Percentiles rank a stretch among this genome's conserved stretches.
Conservation (phyloP, 306 rosid genomes). For the Cucurbita maxima region DNA sequence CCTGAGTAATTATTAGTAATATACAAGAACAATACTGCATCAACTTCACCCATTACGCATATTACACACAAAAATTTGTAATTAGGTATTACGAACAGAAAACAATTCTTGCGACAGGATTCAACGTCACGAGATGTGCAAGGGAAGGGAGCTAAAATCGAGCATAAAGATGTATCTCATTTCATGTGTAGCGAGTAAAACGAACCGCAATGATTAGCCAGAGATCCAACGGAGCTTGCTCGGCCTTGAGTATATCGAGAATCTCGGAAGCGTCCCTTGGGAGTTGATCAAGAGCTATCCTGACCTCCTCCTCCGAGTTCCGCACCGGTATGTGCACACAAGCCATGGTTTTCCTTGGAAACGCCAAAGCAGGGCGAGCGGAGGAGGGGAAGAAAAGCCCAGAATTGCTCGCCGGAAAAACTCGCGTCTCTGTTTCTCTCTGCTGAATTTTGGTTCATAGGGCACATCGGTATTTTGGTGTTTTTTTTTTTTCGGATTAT, state of each 20-base stretch:
- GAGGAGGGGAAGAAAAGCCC: neutral
- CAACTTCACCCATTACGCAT: neutral
- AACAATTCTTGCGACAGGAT: neutral
- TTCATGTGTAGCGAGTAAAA: neutral
- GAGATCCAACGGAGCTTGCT: slow-evolving; percentile 97
- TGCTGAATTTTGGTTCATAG: no score
- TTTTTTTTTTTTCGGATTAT: no score
- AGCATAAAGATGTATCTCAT: neutral
- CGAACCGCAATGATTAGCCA: slow-evolving; percentile 94
- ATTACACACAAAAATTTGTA: neutral
- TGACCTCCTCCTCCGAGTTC: slow-evolving; percentile 96
- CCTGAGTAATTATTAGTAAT: neutral
- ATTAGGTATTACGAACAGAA: neutral
- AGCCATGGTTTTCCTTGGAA: slow-evolving; percentile 36
- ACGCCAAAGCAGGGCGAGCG: neutral
- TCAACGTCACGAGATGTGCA: neutral
- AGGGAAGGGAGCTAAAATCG: neutral
- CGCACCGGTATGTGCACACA: slow-evolving; percentile 90
- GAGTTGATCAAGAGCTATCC: slow-evolving; percentile 90
- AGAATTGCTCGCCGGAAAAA: neutral
- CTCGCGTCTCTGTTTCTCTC: slow-evolving; percentile 19
- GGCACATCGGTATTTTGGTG: no score
- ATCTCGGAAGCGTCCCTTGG: slow-evolving; percentile 91
- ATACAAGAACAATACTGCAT: neutral
- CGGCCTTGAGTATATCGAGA: slow-evolving; percentile 91